These are phyloP conservation scores for Biscogniauxia mediterranea DNA, from an alignment of 2,329 filamentous ascomycete genomes.

Conservation along the genomic window DNA sequence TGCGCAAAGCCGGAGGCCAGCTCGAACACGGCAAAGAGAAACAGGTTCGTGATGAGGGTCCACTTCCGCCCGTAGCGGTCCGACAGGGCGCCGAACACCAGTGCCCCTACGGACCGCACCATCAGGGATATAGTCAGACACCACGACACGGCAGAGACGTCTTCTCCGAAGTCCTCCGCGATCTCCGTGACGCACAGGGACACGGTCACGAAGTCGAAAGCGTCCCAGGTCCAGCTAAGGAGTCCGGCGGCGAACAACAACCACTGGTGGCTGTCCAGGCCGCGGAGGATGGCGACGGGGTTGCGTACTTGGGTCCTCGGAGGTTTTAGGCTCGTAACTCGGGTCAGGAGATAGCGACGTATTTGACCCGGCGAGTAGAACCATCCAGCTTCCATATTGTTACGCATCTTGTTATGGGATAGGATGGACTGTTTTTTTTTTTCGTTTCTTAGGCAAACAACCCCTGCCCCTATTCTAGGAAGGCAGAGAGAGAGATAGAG, in stretches of 20 bases:
- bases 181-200: slow-evolving; percentile 19
- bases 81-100: slow-evolving; percentile 14
- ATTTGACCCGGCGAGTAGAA: slow-evolving; percentile 33
- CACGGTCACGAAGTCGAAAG: slow-evolving; percentile 19
- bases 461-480: not conserved
- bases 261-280: slow-evolving; percentile 32
- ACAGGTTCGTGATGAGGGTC: slow-evolving; percentile 15
- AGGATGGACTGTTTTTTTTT: not conserved
- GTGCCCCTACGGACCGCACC: slow-evolving; percentile 17
- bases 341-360: slow-evolving; percentile 32
- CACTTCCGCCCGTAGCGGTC: slow-evolving; percentile 19
- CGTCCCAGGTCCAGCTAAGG: slow-evolving; percentile 17
- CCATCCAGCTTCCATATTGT: slow-evolving; percentile 22
- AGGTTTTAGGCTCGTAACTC: slow-evolving; percentile 34
- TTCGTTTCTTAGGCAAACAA: not conserved
- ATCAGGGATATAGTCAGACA: slow-evolving; percentile 19
- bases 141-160: slow-evolving; percentile 17
- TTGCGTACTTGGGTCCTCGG: slow-evolving; percentile 28
- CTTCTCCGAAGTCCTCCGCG: slow-evolving; percentile 13
- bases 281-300: slow-evolving; percentile 25
- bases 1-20: slow-evolving; percentile 17
- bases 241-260: slow-evolving; percentile 25
- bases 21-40: slow-evolving; percentile 18
- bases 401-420: slow-evolving; percentile 13
- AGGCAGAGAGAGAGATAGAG: not conserved